phyloP scores from a whole-genome alignment of 345 rosid species.

The Lumnitzera littorea region DNA sequence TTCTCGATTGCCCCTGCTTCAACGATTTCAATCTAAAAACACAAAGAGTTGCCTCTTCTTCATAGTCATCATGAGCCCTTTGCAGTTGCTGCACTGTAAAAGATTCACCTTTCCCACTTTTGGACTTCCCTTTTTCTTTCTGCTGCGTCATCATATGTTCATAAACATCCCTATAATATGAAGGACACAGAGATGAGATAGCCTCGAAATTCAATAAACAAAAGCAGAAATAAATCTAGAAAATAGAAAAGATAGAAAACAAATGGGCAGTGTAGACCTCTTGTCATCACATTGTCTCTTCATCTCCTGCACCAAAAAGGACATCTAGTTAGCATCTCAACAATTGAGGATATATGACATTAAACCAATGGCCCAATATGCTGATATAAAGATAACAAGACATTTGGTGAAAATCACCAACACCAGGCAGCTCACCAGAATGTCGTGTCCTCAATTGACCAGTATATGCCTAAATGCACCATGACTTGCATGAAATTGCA shows the following conservation, averaged over 20 bases:
- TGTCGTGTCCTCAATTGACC: no score
- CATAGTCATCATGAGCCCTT: conserved; percentile 67
- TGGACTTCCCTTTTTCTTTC: conserved; percentile 75
- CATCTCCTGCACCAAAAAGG: conserved; percentile 73
- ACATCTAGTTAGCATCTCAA: conserved; percentile 5
- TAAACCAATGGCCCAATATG: no score
- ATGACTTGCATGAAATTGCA: no score
- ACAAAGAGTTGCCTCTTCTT: conserved; percentile 79
- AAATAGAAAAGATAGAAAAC: conserved; percentile 7
- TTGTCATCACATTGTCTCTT: conserved; percentile 94
- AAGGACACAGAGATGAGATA: no score
- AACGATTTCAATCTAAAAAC: conserved; percentile 86
- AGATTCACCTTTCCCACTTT: conserved; percentile 63
- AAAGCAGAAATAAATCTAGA: background rate
- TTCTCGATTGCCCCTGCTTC: conserved; percentile 85
- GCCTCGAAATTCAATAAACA: no score
- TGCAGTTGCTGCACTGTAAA: conserved; percentile 46
- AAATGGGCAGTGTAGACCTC: conserved; percentile 39
- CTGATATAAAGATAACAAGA: no score
- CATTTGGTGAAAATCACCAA: no score
- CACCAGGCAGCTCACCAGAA: no score
- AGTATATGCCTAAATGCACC: no score
- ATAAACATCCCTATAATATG: conserved; percentile 46
- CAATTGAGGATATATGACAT: no score
- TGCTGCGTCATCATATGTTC: conserved; percentile 72